Base-by-base conservation (phyloP, 495 filamentous ascomycete genomes). In the Rostrohypoxylon terebratum region DNA sequence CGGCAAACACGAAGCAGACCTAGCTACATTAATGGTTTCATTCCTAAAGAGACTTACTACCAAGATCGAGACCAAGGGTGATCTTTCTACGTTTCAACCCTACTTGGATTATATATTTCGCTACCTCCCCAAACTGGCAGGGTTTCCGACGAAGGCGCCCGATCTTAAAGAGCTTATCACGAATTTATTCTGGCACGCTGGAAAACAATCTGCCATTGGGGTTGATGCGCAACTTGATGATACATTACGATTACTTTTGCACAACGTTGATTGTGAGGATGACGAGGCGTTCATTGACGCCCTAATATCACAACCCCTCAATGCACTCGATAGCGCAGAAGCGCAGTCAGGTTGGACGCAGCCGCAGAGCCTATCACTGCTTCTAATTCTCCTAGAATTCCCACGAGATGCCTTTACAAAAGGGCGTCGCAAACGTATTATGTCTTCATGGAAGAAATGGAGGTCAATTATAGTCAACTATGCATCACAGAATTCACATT, bases 341-440 rank as follows among this genome's bases (percentile, higher is more conserved):
- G 33, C 51, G 40, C 66, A 69, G 18, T 59, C 54, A 42, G 74
- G 71, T 31, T 78, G 74, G 74, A 78, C 74, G 28, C 59, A 73
- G 18, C 64, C 71, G 21, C 59, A 71, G 40, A 71, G 69, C 28
- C 61, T 66, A 31, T 55, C 62, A 4, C 16, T 71, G 16, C 36
- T 78, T 20, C 58, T 33, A 21, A 31, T 73, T 48, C 42, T 73
- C 47, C n/a, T 67, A 16, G 68, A 74, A 23, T 68, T 69, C 1
- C 74, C 69, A 42, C 54, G 45, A 40, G 77, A 77, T 11, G 66
- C 64, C 3, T 75, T 81, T 33, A 77, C 66, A 16, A 82, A 77
- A 64, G 74, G 72, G 20, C 73, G 81, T 31, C 77, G 81, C 28
- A 81, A 82, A 57, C 77, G 74, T 13, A 78, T 82, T 28, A 77